Evolutionary conservation across 1,284 basidiomycete genomes (phyloP).

Genomic region (Apiotrichum laibachii): DNA sequence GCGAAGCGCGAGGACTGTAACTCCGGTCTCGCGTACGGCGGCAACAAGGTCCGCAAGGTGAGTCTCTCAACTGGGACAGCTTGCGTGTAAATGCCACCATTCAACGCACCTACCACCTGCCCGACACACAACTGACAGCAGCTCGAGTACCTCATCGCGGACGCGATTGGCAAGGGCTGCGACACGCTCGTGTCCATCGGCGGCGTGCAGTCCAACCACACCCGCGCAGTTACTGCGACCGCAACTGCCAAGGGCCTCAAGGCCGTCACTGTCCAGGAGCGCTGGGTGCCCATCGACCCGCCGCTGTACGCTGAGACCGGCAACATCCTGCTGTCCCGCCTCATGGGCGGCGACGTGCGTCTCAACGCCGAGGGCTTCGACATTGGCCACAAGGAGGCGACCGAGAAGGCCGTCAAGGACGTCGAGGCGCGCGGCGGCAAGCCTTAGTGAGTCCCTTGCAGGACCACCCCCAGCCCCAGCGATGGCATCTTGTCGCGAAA

Average conservation of each 20-base stretch:
- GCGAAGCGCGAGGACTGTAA: conserved; percentile 43
- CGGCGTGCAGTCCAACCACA: conserved; percentile 41
- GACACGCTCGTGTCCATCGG: conserved; percentile 39
- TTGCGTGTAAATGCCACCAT: no score
- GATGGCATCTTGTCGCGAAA: no score
- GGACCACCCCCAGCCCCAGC: no score
- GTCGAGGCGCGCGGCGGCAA: conserved; percentile 34
- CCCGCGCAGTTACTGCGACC: conserved; percentile 32
- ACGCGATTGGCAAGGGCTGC: conserved; percentile 30
- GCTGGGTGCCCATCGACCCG: conserved; percentile 41
- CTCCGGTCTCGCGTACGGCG: conserved; percentile 38
- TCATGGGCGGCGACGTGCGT: conserved; percentile 43
- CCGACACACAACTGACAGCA: conserved; percentile 1
- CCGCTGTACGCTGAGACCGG: conserved; percentile 36
- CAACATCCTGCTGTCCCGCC: conserved; percentile 38
- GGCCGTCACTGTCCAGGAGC: conserved; percentile 38
- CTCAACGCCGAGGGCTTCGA: conserved; percentile 34
- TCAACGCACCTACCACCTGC: neutral
- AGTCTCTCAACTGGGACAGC: neutral
- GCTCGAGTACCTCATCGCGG: conserved; percentile 41
- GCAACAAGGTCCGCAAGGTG: conserved; percentile 44
- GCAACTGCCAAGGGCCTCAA: conserved; percentile 8
- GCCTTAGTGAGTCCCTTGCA: conserved; percentile 31
- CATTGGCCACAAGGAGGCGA: conserved; percentile 37
- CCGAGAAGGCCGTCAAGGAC: conserved; percentile 31